Evolutionary conservation across 1,284 basidiomycete species (phyloP), one percentile per base, ranked within the genome.

Genomic region (Trichosporon coremiiforme): DNA sequence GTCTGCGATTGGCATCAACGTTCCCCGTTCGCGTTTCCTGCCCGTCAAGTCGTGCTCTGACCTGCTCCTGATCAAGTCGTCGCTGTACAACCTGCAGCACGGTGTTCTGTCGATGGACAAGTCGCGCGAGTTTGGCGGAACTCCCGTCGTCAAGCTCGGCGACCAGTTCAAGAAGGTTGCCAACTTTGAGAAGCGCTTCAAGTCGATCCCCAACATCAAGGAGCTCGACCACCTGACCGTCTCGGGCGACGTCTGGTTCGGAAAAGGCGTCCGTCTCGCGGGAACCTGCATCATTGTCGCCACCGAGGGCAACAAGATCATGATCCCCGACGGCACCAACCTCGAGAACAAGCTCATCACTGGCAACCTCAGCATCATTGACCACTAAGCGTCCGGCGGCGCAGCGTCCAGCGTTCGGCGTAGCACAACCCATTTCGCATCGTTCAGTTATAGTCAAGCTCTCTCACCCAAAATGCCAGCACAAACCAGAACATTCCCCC

Each of bases 161-260:
- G 94, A 96, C 82, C 75, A 81, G 68, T 85, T 86, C 79, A 86
- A 88, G 82, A 88, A 94, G 91, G 97, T 98, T 69, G 91, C 93
- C 77, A 90, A 95, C 83, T 98, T 98, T 89, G 94, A 98, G 86
- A 95, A 95, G 85, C 80, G 80, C 71, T 82, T 82, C 90, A 97
- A 95, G 89, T 93, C 91, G 84, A 96, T 98, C 76, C 95, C 96
- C 66, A 91, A 91, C 83, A 93, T 96, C 76, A 86, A 93, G 74
- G 95, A 97, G 84, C 88, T 98, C 69, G 96, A 98, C 85, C 95
- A 98, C 84, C 87, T 98, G 80, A 99, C 96, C 4, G 94, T 98
- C 65, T 93, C 93, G 70, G 95, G 95, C 38, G 95, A 98, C 83
- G 95, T 99, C 15, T 91, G 91, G 85, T 98, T 99, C 82, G 96